Evolutionary conservation across 805 yeast species (phyloP).

Genomic region (Candida oleophila): DNA sequence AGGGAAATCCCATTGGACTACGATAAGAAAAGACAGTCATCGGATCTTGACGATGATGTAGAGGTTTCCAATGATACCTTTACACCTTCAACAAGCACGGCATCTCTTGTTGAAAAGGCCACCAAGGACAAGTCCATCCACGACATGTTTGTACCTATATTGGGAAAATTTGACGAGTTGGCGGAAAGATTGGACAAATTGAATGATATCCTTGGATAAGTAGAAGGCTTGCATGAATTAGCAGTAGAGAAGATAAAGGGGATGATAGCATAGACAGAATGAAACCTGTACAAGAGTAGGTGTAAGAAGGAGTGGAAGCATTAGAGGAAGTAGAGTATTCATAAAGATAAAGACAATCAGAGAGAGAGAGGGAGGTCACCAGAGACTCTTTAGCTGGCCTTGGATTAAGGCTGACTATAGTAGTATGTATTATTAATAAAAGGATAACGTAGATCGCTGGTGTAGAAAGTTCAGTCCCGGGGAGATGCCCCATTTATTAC

Average conservation of each 20-base stretch:
- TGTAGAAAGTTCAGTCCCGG: too few species aligned
- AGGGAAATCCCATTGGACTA: not conserved
- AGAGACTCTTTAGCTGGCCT: too few species aligned
- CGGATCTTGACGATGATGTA: constrained; percentile 1
- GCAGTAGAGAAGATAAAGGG: not conserved
- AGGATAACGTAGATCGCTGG: too few species aligned
- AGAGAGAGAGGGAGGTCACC: too few species aligned
- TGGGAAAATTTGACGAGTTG: constrained; percentile 46
- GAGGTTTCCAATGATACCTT: constrained; percentile 13
- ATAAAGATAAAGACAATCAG: too few species aligned
- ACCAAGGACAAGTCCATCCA: constrained; percentile 40
- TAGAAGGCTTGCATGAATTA: not conserved
- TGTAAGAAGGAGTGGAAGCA: too few species aligned
- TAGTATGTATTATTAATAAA: too few species aligned
- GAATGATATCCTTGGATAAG: constrained; percentile 11
- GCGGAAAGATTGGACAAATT: constrained; percentile 42
- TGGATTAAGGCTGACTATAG: too few species aligned
- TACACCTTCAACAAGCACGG: constrained; percentile 37
- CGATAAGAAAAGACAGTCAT: not conserved
- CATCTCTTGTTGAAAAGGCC: constrained; percentile 15
- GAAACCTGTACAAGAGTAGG: not conserved
- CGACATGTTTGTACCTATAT: constrained; percentile 57
- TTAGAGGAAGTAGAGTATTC: too few species aligned
- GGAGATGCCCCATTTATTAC: too few species aligned
- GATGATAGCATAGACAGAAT: not conserved